Conservation (phyloP, 257 asterid species). For the Ajuga chamaepitys region DNA sequence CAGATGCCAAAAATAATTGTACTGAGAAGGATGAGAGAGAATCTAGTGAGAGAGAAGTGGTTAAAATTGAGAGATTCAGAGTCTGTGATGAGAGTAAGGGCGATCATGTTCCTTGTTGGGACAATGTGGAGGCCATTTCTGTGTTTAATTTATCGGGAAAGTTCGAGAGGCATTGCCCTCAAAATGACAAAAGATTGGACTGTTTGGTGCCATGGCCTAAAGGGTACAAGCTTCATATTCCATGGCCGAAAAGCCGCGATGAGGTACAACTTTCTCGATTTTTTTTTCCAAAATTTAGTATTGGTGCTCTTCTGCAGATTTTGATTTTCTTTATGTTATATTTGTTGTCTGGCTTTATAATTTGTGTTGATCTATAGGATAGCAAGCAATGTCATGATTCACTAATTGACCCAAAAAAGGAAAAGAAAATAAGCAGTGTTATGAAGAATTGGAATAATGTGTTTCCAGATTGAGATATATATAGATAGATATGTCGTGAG, state of each 20-base stretch:
- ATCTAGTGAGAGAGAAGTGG: conserved; percentile 17
- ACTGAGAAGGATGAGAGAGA: conserved; percentile 14
- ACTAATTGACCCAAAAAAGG: too few species aligned
- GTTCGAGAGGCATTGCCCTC: conserved; percentile 37
- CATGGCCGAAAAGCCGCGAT: conserved; percentile 63
- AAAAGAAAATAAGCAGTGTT: background rate
- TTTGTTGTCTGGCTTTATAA: background rate
- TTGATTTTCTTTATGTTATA: background rate
- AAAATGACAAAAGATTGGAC: conserved; percentile 32
- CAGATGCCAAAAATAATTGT: conserved; percentile 6
- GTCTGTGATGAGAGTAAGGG: conserved; percentile 37
- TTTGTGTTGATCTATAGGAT: too few species aligned
- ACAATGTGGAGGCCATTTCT: conserved; percentile 24
- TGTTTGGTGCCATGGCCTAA: conserved; percentile 56
- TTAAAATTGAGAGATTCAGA: conserved; percentile 33
- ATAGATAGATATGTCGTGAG: background rate
- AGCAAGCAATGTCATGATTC: too few species aligned
- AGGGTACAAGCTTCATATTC: conserved; percentile 46
- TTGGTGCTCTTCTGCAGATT: background rate
- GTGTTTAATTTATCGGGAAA: conserved; percentile 19
- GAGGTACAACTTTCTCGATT: conserved; percentile 35
- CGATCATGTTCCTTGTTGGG: conserved; percentile 44
- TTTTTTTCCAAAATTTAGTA: background rate
- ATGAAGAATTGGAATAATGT: background rate
- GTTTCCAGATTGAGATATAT: background rate